phyloP scores from a whole-genome alignment of 352 stramenopile genomes.

The Albugo candida region DNA sequence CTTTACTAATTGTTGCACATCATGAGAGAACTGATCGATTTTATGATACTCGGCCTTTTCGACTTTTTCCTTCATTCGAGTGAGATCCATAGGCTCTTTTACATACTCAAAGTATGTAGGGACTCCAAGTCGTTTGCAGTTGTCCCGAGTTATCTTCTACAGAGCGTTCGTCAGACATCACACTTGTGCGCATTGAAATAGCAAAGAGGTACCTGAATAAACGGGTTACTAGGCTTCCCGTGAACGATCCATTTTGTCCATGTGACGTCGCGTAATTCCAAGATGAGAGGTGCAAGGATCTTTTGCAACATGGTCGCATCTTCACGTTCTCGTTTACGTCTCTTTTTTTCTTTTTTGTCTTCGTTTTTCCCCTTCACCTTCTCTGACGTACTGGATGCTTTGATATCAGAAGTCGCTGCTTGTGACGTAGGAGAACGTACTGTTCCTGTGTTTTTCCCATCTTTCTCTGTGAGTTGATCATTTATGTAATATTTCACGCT shows the following conservation, averaged over 20 bases:
- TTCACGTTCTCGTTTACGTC: conserved; percentile 59
- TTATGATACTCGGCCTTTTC: conserved; percentile 50
- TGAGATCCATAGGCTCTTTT: conserved; percentile 64
- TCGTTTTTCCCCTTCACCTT: conserved; percentile 35
- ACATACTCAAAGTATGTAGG: conserved; percentile 78
- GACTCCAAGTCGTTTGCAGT: conserved; percentile 64
- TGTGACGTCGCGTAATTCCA: conserved; percentile 41
- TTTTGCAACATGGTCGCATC: conserved; percentile 47
- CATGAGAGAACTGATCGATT: conserved; percentile 53
- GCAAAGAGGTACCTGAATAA: conserved; percentile 19
- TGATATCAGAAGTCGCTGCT: conserved; percentile 21
- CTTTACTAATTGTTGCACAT: conserved; percentile 61
- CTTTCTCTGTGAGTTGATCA: background rate
- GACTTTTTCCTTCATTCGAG: conserved; percentile 66
- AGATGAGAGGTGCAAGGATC: conserved; percentile 42
- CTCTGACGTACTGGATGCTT: conserved; percentile 17
- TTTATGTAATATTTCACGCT: too few species aligned
- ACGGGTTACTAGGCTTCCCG: conserved; percentile 55
- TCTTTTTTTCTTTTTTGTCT: conserved; percentile 75
- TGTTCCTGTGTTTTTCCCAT: conserved; percentile 11
- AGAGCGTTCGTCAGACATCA: background rate
- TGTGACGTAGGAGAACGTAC: conserved; percentile 11
- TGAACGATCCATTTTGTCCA: conserved; percentile 55
- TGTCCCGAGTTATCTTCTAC: conserved; percentile 65
- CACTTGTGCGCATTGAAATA: background rate